phyloP scores from a whole-genome alignment of 257 asterid species.

The Rauvolfia tetraphylla region DNA sequence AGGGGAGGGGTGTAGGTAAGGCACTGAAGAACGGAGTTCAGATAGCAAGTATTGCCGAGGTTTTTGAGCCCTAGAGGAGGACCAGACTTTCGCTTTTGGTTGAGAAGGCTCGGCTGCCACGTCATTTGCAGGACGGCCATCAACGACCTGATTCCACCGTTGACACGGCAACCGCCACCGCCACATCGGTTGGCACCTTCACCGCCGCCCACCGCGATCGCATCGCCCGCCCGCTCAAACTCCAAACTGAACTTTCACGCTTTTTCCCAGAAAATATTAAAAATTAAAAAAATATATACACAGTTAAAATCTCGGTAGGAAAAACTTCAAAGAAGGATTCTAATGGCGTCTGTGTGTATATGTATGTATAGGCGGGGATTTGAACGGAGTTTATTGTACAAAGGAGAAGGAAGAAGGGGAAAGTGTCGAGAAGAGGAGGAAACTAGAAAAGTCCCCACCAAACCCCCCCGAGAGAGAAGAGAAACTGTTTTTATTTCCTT shows the following conservation, averaged over 20 bases:
- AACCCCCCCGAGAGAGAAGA: constrained; percentile 4
- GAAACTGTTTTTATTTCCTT: neutral
- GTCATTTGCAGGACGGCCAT: constrained; percentile 95
- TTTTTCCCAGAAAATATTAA: neutral
- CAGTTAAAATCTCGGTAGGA: neutral
- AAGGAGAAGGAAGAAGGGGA: neutral
- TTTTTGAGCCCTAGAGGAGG: constrained; percentile 93
- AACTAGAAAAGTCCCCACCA: constrained; percentile 22
- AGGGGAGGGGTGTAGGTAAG: constrained; percentile 97
- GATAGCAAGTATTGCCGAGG: constrained; percentile 93
- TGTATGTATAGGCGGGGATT: neutral
- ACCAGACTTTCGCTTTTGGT: constrained; percentile 71
- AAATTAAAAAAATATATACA: neutral
- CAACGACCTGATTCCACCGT: constrained; percentile 51
- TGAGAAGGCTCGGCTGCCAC: constrained; percentile 87
- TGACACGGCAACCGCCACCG: constrained; percentile 26
- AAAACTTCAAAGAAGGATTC: neutral
- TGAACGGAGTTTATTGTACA: neutral
- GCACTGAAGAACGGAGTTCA: constrained; percentile 98
- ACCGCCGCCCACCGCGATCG: constrained; percentile 26
- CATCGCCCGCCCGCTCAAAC: constrained; percentile 18
- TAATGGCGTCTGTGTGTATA: neutral
- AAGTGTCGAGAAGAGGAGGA: constrained; percentile 18
- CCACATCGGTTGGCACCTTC: constrained; percentile 22
- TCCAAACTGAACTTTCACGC: constrained; percentile 6